phyloP scores from a whole-genome alignment of 148 eudicot genomes.

The Silene conica region DNA sequence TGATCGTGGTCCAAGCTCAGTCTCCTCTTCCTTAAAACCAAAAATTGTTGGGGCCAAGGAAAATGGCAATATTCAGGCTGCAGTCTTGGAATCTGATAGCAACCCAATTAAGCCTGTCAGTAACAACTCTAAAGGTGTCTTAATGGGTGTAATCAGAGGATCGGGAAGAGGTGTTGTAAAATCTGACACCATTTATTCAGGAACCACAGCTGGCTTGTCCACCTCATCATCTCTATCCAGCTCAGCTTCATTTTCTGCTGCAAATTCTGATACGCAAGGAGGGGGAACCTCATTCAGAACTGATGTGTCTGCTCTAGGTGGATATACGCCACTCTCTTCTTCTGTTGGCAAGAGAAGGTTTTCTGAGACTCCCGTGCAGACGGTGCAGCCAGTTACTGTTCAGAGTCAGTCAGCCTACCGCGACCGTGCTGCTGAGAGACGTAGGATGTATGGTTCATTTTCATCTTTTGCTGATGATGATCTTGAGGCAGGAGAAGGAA shows the following conservation, averaged over 20 bases:
- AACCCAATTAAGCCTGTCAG: constrained; percentile 46
- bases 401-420: constrained; percentile 63
- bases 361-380: constrained; percentile 71
- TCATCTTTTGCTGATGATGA: constrained; percentile 61
- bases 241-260: constrained; percentile 25
- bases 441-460: constrained; percentile 88
- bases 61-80: constrained; percentile 30
- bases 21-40: constrained; percentile 34
- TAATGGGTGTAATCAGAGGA: constrained; percentile 88
- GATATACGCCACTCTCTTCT: constrained; percentile 50
- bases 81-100: constrained; percentile 43
- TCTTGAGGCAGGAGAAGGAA: constrained; percentile 52
- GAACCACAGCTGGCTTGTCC: constrained; percentile 28
- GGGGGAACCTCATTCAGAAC: constrained; percentile 64
- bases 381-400: constrained; percentile 36
- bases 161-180: constrained; percentile 69
- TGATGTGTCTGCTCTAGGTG: constrained; percentile 81
- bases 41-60: constrained; percentile 44
- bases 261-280: constrained; percentile 38
- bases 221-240: constrained; percentile 26
- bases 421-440: constrained; percentile 97
- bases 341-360: constrained; percentile 88
- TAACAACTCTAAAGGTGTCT: constrained; percentile 55
- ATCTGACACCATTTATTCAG: constrained; percentile 54
- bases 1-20: constrained; percentile 45